Conservation (phyloP, 345 rosid species). For the Citrus hindsii region DNA sequence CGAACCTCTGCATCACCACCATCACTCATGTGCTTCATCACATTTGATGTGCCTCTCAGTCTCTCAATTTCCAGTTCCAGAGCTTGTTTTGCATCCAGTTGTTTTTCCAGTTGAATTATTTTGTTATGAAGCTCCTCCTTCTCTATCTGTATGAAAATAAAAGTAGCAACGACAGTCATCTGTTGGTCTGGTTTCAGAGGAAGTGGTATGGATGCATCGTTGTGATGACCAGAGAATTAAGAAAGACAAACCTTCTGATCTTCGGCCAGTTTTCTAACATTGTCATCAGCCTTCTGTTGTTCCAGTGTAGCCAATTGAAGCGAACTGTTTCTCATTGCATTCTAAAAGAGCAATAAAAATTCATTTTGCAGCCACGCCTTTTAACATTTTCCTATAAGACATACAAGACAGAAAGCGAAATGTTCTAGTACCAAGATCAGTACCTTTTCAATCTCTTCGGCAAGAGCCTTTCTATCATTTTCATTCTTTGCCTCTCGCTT, state of each 20-base stretch:
- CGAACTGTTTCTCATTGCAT: slow-evolving; percentile 47
- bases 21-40: slow-evolving; percentile 69
- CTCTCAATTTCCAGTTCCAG: slow-evolving; percentile 82
- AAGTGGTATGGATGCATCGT: neutral
- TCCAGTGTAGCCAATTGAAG: slow-evolving; percentile 72
- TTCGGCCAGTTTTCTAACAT: slow-evolving; percentile 71
- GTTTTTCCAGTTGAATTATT: slow-evolving; percentile 60
- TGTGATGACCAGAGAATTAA: slow-evolving; percentile 10
- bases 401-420: neutral
- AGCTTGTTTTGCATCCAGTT: slow-evolving; percentile 83
- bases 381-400: neutral
- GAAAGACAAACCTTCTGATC: slow-evolving; percentile 73
- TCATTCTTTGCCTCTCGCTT: slow-evolving; percentile 84
- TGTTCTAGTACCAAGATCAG: slow-evolving; percentile 6
- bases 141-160: slow-evolving; percentile 51
- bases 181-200: slow-evolving; percentile 7
- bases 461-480: slow-evolving; percentile 56
- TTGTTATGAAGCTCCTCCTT: slow-evolving; percentile 66
- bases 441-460: slow-evolving; percentile 78
- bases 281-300: slow-evolving; percentile 75
- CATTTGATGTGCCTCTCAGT: slow-evolving; percentile 56
- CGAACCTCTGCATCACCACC: slow-evolving; percentile 63
- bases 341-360: slow-evolving; percentile 38
- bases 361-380: slow-evolving; percentile 13
- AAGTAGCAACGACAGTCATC: slow-evolving; percentile 1